Evolutionary conservation across 768 basidiomycete genomes (phyloP), one percentile per base, ranked within the genome.

Genomic region (Sporobolomyces roseus): DNA sequence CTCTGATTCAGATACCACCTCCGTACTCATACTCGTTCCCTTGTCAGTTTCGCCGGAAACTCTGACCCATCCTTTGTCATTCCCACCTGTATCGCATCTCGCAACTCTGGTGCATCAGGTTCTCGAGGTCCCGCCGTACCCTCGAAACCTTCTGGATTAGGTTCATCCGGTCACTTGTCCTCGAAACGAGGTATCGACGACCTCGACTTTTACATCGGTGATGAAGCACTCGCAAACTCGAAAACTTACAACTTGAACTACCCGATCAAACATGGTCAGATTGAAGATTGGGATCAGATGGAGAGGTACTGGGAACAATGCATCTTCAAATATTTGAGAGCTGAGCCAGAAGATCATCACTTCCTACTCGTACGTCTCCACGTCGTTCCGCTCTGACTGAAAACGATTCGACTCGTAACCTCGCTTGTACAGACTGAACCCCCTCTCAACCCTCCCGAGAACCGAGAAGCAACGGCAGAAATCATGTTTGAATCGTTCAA

Each of bases 401-500:
- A 41, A 41, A 41, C 17, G 38, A 41, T 41, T 41, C n/a, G 12
- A 1, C 10, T 41, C 38, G 38, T 9, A 33, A 4, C 13, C 12
- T 7, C 29, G 16, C n/a, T n/a, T n/a, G n/a, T n/a, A 19, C 10
- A 21, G 94, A 99, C 96, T n/a, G 96, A 99, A 77, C 96, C 96
- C 6, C 94, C 96, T 29, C 86, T 99, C 64, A 98, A 99, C 78
- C 86, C 94, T 0, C 96, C 96, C 2, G 96, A 99, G 82, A 99
- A 98, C 82, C 84, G 96, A 75, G 96, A 99, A 80, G 94, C 94
- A 79, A 98, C 94, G 0, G 96, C 96, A 25, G 94, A 98, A 78
- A 98, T 98, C 81, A 97, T 99, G 85, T 99, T 98, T 79, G 96
- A 99, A 81, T 94, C 92, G 0, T 99, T 99, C 86, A 98, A 98